These are phyloP conservation scores for Cocos nucifera DNA, from an alignment of 176 grass and related monocot species.

Conservation along the genomic window DNA sequence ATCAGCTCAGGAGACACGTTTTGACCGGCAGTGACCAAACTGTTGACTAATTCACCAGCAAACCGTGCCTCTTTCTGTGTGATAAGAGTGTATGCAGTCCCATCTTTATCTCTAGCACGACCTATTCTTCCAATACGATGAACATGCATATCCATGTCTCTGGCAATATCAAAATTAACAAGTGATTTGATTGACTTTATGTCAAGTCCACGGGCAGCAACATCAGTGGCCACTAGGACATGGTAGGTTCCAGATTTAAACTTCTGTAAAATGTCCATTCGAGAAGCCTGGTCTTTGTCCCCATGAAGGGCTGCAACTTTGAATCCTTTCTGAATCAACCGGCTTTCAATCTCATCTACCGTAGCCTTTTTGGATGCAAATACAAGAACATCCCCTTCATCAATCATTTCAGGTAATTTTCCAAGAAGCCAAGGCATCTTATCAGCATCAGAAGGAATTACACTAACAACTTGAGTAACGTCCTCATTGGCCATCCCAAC, in stretches of 20 bases:
- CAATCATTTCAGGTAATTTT: constrained; percentile 77
- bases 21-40: constrained; percentile 87
- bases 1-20: constrained; percentile 71
- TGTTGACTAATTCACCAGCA: constrained; percentile 84
- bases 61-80: constrained; percentile 83
- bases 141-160: constrained; percentile 99
- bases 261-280: constrained; percentile 79
- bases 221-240: constrained; percentile 96
- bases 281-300: constrained; percentile 97
- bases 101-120: constrained; percentile 96
- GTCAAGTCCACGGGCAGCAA: constrained; percentile 93
- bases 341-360: constrained; percentile 85
- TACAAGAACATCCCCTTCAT: constrained; percentile 93
- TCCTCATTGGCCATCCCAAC: constrained; percentile 96
- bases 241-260: constrained; percentile 91
- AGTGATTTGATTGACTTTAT: constrained; percentile 99
- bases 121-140: constrained; percentile 93
- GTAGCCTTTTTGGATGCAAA: constrained; percentile 82
- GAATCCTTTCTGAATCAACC: constrained; percentile 75
- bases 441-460: constrained; percentile 85
- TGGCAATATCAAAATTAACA: constrained; percentile 93
- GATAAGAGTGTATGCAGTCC: constrained; percentile 83
- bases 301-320: constrained; percentile 90
- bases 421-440: constrained; percentile 91
- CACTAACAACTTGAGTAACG: constrained; percentile 89